These are phyloP conservation scores for Penicillium psychrosexuale DNA, from an alignment of 2,329 filamentous ascomycete species.

Conservation along the genomic window DNA sequence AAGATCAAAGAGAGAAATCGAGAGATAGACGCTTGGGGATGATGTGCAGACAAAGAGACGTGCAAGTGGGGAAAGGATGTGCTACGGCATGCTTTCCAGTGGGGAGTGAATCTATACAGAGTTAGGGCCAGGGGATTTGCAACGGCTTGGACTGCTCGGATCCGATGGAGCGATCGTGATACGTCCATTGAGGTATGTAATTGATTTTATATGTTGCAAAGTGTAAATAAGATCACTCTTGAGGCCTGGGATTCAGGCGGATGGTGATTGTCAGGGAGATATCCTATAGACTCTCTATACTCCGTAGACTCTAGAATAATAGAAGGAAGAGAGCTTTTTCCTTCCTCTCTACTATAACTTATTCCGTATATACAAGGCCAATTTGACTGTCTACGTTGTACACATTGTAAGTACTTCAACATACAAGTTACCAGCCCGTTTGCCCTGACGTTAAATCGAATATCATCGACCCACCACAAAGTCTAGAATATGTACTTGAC, in stretches of 20 bases:
- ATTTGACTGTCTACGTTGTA: background rate
- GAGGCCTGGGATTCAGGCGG: background rate
- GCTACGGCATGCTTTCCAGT: background rate
- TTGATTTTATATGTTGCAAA: background rate
- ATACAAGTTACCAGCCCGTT: background rate
- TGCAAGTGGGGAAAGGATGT: conserved; percentile 5
- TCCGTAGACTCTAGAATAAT: background rate
- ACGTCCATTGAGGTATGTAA: conserved; percentile 13
- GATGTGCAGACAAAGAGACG: conserved; percentile 26
- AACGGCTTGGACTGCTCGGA: conserved; percentile 15
- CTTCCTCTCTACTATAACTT: background rate
- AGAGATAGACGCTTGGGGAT: conserved; percentile 22
- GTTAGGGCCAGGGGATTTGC: background rate
- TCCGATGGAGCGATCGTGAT: conserved; percentile 19
- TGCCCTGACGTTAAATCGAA: conserved; percentile 9
- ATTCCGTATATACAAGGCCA: background rate
- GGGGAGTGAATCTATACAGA: background rate
- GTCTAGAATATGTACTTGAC: conserved; percentile 7
- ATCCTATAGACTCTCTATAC: background rate
- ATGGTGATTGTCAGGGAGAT: background rate
- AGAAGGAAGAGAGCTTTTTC: background rate
- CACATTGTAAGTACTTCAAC: background rate
- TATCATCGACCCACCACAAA: conserved; percentile 4
- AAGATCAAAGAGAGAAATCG: conserved; percentile 13
- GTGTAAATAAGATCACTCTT: background rate